phyloP scores from a whole-genome alignment of 139 green algal species.

The Dunaliella sp. region DNA sequence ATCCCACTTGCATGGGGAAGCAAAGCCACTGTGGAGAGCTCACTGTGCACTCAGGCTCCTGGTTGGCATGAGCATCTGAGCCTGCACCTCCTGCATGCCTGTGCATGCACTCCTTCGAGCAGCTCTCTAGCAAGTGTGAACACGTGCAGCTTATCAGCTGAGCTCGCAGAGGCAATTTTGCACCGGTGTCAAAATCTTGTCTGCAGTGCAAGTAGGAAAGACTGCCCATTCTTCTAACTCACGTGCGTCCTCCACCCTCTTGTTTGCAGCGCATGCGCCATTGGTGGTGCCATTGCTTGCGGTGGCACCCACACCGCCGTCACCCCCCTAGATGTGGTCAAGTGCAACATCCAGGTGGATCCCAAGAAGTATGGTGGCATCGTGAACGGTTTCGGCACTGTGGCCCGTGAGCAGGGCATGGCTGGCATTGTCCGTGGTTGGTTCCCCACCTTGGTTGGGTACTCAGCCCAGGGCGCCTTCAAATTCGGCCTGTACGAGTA shows the following conservation, averaged over 20 bases:
- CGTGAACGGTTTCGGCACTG: slow-evolving; percentile 60
- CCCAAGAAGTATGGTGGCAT: slow-evolving; percentile 74
- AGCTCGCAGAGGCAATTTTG: too few species aligned
- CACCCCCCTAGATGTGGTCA: slow-evolving; percentile 91
- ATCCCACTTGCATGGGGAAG: too few species aligned
- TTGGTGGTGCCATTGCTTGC: slow-evolving; percentile 60
- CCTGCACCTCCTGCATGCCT: too few species aligned
- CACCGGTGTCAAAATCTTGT: too few species aligned
- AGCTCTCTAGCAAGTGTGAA: too few species aligned
- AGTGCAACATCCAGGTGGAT: slow-evolving; percentile 84
- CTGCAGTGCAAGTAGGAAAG: too few species aligned
- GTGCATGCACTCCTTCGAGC: too few species aligned
- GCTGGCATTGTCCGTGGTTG: slow-evolving; percentile 76
- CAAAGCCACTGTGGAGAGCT: too few species aligned
- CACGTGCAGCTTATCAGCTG: too few species aligned
- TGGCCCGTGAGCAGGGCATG: slow-evolving; percentile 64
- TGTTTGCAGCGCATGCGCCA: slow-evolving; percentile 56
- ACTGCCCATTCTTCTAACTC: too few species aligned
- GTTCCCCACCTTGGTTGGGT: slow-evolving; percentile 82
- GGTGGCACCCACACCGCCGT: slow-evolving; percentile 67
- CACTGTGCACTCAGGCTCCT: too few species aligned
- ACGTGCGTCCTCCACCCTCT: neutral
- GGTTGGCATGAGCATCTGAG: too few species aligned
- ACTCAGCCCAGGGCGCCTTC: slow-evolving; percentile 81
- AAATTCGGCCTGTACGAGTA: slow-evolving; percentile 94